Base-by-base conservation (phyloP, 768 basidiomycete species). In the Chlorophyllum brunneum region DNA sequence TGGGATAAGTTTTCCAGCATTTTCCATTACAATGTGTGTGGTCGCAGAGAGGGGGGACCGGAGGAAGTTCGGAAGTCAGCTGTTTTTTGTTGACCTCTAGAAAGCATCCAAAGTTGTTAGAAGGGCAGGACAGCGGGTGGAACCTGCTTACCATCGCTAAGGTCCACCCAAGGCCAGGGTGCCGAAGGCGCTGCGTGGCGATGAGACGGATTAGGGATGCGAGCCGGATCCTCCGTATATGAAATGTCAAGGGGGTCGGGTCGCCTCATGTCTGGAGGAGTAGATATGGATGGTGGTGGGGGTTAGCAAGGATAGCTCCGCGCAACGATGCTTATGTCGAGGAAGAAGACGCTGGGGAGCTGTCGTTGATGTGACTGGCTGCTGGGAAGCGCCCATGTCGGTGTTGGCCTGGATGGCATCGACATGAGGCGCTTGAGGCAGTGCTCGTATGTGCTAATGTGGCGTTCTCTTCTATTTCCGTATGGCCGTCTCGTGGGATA, bases 181-280 rank as follows among this genome's bases (percentile, higher is more conserved):
- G 73, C 73, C 18, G 75, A 77, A 53, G 75, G 75, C 8, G 73
- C 68, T 27, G 74, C 72, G 61, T 76, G 75, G 44, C 75, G 68
- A 58, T 74, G 70, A 16, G 74, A 70, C 5, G 75, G 74, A 18
- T 69, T 62, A 4, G 68, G 63, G 20, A 71, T 56, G 26, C 58
- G 56, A 11, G 47, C 47, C 15, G 48, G 41, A 33, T 58, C 48
- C 18, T 55, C 46, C 30, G 48, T 55, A 20, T 4, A 27, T 24
- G 40, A 11, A n/a, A 39, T 23, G 11, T 27, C 10, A 48, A 18
- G 26, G 9, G 7, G 8, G 27, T 23, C 31, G n/a, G n/a, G 16
- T 15, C 10, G n/a, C 36, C n/a, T 15, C 30, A 51, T 41, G 5
- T 30, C 16, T 15, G 13, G 11, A 13, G 27, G 30, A 10, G 20